A percentile compares a stretch with the other conserved stretches of the same genome.
These are phyloP conservation scores for Gymnopilus dilepis DNA, from an alignment of 768 basidiomycete species.

Conservation along the genomic window DNA sequence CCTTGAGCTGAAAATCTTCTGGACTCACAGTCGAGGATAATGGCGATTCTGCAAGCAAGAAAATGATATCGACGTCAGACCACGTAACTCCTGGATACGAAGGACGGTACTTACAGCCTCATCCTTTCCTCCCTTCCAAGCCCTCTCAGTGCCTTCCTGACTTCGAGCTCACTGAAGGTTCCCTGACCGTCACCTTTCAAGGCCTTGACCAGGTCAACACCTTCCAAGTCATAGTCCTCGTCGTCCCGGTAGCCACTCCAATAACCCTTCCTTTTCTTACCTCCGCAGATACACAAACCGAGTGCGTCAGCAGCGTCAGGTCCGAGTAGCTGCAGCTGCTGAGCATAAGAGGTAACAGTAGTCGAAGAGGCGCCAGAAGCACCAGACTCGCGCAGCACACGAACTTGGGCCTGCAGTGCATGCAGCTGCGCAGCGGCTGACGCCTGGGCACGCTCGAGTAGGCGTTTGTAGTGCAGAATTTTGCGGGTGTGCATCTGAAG, in stretches of 20 bases:
- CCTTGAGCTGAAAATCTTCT: conserved; percentile 2
- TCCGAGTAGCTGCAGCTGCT: conserved; percentile 25
- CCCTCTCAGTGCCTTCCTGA: conserved; percentile 65
- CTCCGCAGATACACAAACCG: conserved; percentile 59
- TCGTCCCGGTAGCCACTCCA: conserved; percentile 73
- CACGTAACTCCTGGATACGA: too few species aligned
- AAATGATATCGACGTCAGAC: too few species aligned
- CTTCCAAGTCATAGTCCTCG: conserved; percentile 49
- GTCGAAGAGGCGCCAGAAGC: conserved; percentile 18
- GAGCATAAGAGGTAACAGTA: conserved; percentile 23
- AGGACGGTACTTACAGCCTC: conserved; percentile 62
- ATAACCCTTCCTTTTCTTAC: conserved; percentile 65
- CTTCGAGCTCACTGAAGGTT: conserved; percentile 73
- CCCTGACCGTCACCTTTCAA: conserved; percentile 61
- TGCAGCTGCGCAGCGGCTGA: conserved; percentile 83
- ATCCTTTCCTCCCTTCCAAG: conserved; percentile 71
- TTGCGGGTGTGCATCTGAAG: conserved; percentile 55
- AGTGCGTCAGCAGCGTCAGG: conserved; percentile 28
- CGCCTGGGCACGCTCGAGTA: conserved; percentile 82
- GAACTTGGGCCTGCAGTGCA: conserved; percentile 82
- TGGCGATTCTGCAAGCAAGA: conserved; percentile 51
- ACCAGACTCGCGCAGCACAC: conserved; percentile 57
- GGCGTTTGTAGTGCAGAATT: conserved; percentile 75
- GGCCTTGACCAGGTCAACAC: conserved; percentile 43
- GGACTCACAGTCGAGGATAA: conserved; percentile 64